Percentiles rank a stretch among this genome's conserved stretches.
phyloP scores from a whole-genome alignment of 179 eudicot species.

The Beta macrorhiza region DNA sequence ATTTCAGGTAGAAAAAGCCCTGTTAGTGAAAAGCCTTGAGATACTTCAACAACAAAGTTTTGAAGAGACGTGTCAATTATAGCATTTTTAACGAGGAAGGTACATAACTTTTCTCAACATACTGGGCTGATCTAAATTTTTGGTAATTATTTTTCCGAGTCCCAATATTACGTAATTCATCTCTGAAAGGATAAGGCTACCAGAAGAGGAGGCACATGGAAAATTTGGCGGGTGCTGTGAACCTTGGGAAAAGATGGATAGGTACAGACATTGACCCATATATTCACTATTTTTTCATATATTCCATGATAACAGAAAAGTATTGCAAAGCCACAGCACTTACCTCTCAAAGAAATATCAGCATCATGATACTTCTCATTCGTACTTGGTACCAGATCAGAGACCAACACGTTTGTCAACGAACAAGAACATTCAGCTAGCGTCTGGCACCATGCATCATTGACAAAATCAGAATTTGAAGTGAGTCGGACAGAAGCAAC shows the following conservation, averaged over 20 bases:
- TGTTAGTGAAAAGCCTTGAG: not conserved
- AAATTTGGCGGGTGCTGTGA: not conserved
- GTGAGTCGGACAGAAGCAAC: constrained; percentile 32
- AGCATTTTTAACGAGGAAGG: too few species aligned
- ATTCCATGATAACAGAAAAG: constrained; percentile 2
- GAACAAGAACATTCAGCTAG: constrained; percentile 44
- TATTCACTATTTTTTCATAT: not conserved
- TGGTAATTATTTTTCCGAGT: not conserved
- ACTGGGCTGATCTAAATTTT: not conserved
- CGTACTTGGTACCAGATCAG: constrained; percentile 33
- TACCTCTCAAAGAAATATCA: constrained; percentile 55
- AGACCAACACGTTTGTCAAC: constrained; percentile 43
- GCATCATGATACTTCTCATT: constrained; percentile 35
- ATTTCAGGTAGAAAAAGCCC: not conserved
- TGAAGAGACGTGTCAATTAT: not conserved
- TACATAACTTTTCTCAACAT: not conserved
- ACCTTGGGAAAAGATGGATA: not conserved
- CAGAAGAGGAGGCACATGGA: not conserved
- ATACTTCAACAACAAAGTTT: not conserved
- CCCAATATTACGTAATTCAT: too few species aligned
- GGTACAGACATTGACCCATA: not conserved
- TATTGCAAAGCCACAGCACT: constrained; percentile 17
- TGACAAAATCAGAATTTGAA: constrained; percentile 28
- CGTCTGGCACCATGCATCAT: constrained; percentile 62
- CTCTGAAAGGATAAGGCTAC: not conserved